Base-by-base conservation (phyloP, 257 asterid genomes). In the Solanum commersonii region DNA sequence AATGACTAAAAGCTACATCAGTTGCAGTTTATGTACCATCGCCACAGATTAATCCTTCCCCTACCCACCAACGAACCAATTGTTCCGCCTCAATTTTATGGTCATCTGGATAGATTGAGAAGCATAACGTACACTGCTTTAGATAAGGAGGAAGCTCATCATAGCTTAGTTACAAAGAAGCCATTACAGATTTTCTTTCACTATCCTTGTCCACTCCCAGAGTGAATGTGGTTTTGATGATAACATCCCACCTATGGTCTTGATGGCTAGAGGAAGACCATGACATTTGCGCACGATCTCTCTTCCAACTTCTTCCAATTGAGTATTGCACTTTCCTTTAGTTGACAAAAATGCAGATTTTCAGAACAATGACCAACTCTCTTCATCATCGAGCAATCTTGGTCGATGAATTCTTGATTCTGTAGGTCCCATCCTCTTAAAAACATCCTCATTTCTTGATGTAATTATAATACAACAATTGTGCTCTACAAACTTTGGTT, bases 231-330 rank as follows among this genome's bases (percentile, higher is more conserved):
- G 73, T 5, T 44, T 74, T 8, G 63, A 83, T 52, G 89, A 73
- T n/a, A 90, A 60, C 63, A 90, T 16, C 33, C 92, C 90, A 33
- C 89, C 88, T 14, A 82, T 77, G 29, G 87, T 78, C 87, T 90
- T 90, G 89, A 90, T 88, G 56, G 92, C 87, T 23, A 88, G 59
- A 5, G 92, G 90, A 87, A 90, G 91, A 27, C 88, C 89, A 27
- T 71, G 72, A 84, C 92, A 90, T 85, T 88, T 90, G 3, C 3
- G 11, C 25, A 88, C 85, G 29, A 88, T 88, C 88, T 84, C 74
- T 34, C 40, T 88, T 9, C 91, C 91, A 23, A 46, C 70, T 23
- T 76, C 81, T 18, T 60, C 87, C 25, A 88, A 68, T 23, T 59
- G 71, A 60, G 79, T 10, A 7, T 59, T 67, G 33, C 40, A 46